phyloP scores from a whole-genome alignment of 495 filamentous ascomycete genomes.

The Neurospora sp. region DNA sequence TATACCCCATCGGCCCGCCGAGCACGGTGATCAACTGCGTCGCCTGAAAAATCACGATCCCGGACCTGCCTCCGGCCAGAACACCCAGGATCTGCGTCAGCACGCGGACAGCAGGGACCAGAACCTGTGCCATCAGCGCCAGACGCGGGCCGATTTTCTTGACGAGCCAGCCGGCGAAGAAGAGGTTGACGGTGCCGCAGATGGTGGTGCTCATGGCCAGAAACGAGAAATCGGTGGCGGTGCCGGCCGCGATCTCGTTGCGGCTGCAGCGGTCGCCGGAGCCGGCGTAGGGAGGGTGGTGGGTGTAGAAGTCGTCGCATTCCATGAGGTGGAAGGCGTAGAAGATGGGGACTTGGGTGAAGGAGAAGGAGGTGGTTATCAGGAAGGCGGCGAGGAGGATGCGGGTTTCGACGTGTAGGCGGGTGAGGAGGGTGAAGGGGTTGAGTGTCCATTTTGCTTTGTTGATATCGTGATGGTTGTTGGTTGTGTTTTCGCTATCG shows the following conservation, averaged over 20 bases:
- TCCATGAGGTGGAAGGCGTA: slow-evolving; percentile 50
- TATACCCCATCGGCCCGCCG: slow-evolving; percentile 47
- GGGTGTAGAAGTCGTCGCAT: slow-evolving; percentile 45
- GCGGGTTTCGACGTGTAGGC: slow-evolving; percentile 25
- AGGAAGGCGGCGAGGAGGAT: slow-evolving; percentile 43
- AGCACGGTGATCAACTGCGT: slow-evolving; percentile 47
- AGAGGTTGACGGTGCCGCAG: slow-evolving; percentile 45
- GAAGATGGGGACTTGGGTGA: slow-evolving; percentile 49
- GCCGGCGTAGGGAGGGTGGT: slow-evolving; percentile 24
- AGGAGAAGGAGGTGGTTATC: slow-evolving; percentile 45
- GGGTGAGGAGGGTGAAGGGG: neutral
- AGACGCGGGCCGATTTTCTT: slow-evolving; percentile 43
- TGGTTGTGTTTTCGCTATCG: no score
- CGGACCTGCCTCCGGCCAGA: slow-evolving; percentile 33
- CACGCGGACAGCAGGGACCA: slow-evolving; percentile 42
- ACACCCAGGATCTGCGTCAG: slow-evolving; percentile 45
- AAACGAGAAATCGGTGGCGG: slow-evolving; percentile 41
- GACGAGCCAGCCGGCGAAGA: slow-evolving; percentile 47
- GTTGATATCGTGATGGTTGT: neutral
- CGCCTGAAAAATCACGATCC: slow-evolving; percentile 46
- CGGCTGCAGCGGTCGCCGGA: slow-evolving; percentile 33
- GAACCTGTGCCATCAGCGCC: slow-evolving; percentile 40
- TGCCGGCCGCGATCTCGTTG: slow-evolving; percentile 43
- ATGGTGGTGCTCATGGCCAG: slow-evolving; percentile 41
- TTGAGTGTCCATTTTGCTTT: neutral